Conservation (phyloP, 75 land plant genomes). For the Adiantum capillusveneris region DNA sequence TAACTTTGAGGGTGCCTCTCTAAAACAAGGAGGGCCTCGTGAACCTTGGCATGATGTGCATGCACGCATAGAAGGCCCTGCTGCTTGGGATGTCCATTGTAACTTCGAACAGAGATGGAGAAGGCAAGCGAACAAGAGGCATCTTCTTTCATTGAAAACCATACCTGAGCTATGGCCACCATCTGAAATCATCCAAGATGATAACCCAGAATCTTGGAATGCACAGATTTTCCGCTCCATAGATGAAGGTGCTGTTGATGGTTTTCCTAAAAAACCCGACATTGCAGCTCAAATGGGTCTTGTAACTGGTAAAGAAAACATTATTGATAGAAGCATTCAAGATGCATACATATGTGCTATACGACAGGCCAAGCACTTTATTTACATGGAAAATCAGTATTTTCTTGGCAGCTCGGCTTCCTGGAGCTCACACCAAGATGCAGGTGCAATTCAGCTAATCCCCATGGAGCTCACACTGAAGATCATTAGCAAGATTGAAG, state of each 20-base stretch:
- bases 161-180: constrained; percentile 20
- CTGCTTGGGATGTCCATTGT: constrained; percentile 54
- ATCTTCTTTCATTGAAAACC: constrained; percentile 19
- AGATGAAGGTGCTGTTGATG: constrained; percentile 47
- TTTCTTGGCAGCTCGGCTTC: constrained; percentile 70
- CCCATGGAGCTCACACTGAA: constrained; percentile 70
- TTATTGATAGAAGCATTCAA: constrained; percentile 62
- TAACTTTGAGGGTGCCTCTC: constrained; percentile 40
- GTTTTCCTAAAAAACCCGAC: constrained; percentile 15
- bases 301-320: constrained; percentile 23
- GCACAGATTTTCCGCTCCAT: constrained; percentile 75
- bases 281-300: constrained; percentile 18
- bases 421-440: constrained; percentile 50
- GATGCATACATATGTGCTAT: constrained; percentile 77
- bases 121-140: constrained; percentile 41
- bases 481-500: constrained; percentile 60
- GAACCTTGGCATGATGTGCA: constrained; percentile 91
- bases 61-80: constrained; percentile 54
- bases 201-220: constrained; percentile 46
- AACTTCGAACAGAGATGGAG: constrained; percentile 79
- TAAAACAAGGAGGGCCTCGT: constrained; percentile 63
- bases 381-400: constrained; percentile 86
- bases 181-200: constrained; percentile 6
- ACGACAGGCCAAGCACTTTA: constrained; percentile 65
- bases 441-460: constrained; percentile 61